A percentile compares a stretch with the other conserved stretches of the same genome.
phyloP scores from a whole-genome alignment of 2,329 filamentous ascomycete genomes.

The Plenodomus lindquistii region DNA sequence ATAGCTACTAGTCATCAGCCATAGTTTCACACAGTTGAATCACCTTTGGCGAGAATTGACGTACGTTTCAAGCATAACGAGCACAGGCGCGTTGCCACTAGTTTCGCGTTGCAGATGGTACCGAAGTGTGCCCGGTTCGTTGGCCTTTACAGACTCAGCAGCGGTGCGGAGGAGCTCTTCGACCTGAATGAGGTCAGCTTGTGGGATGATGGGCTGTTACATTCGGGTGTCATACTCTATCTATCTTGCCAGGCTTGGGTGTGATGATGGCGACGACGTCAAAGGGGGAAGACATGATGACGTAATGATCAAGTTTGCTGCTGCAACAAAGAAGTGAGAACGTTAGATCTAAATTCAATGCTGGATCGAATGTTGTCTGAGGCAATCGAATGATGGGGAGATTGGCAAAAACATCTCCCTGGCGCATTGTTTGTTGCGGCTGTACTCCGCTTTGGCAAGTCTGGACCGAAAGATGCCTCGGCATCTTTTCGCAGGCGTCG shows the following conservation, averaged over 20 bases:
- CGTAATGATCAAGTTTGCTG: background rate
- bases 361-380: no score
- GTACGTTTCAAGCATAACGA: slow-evolving; percentile 42
- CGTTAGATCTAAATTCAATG: no score
- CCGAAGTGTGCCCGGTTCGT: slow-evolving; percentile 39
- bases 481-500: slow-evolving; percentile 11
- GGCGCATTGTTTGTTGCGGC: background rate
- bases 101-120: slow-evolving; percentile 39
- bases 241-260: slow-evolving; percentile 38
- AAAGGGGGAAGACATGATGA: slow-evolving; percentile 22
- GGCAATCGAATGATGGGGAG: background rate
- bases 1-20: slow-evolving; percentile 22
- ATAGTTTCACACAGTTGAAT: background rate
- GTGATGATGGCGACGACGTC: slow-evolving; percentile 37
- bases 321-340: no score
- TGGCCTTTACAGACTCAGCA: slow-evolving; percentile 31
- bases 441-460: slow-evolving; percentile 13
- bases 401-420: no score
- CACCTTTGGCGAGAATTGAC: background rate
- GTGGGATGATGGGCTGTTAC: background rate
- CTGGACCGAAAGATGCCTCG: slow-evolving; percentile 31
- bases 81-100: slow-evolving; percentile 28
- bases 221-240: slow-evolving; percentile 35
- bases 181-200: slow-evolving; percentile 19
- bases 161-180: slow-evolving; percentile 32